These are phyloP conservation scores for Arctium lappa DNA, from an alignment of 129 eudicot genomes.

Conservation along the genomic window DNA sequence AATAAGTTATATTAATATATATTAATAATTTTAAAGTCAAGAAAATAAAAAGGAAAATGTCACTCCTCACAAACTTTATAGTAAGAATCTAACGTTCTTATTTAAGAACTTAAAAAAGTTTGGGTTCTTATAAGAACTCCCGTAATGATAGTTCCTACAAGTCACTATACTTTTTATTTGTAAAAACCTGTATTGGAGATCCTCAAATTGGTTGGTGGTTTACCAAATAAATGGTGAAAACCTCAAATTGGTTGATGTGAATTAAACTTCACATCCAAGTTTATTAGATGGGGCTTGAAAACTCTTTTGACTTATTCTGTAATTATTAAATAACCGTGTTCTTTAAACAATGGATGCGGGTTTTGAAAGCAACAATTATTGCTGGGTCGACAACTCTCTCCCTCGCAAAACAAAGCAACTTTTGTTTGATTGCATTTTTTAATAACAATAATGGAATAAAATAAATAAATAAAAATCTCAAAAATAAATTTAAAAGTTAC, in stretches of 20 bases:
- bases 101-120: too few relatives aligned
- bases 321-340: conserved; percentile 12
- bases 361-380: conserved; percentile 22
- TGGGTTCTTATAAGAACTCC: too few relatives aligned
- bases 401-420: not conserved
- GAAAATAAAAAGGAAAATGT: too few relatives aligned
- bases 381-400: conserved; percentile 11
- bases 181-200: too few relatives aligned
- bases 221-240: not conserved
- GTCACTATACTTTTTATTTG: too few relatives aligned
- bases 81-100: too few relatives aligned
- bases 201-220: too few relatives aligned
- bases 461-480: not conserved
- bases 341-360: conserved; percentile 28
- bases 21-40: too few relatives aligned
- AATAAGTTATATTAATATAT: too few relatives aligned
- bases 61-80: too few relatives aligned
- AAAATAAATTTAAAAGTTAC: not conserved
- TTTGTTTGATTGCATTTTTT: not conserved
- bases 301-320: conserved; percentile 12
- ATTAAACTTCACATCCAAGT: conserved; percentile 12
- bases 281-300: not conserved
- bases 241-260: too few relatives aligned
- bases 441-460: not conserved
- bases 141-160: too few relatives aligned